Evolutionary conservation across 2,329 filamentous ascomycete genomes (phyloP), one percentile per base, ranked within the genome.

Genomic region (Phialophora tarda): DNA sequence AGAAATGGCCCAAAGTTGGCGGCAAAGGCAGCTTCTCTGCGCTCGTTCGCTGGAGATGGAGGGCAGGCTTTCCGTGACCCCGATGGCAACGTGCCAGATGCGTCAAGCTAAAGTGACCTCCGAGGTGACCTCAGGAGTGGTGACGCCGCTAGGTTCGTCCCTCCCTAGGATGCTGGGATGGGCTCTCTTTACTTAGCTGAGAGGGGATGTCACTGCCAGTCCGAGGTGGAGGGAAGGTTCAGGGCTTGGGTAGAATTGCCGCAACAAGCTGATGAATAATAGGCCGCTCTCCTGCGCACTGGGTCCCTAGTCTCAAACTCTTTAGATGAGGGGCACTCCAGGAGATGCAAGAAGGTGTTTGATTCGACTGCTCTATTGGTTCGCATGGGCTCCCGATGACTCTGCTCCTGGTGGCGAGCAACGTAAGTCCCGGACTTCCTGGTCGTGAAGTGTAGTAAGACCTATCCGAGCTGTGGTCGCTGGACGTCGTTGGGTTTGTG

Each of bases 131-230:
- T 58, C 41, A 24, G 61, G 60, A 57, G 54, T 62, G 65, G 63
- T 59, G 57, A 68, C 61, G 64, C 62, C 59, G 62, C 68, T 70
- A 70, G 68, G 68, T 70, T 68, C 68, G 68, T 67, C 53, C 68
- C 68, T 68, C 54, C 28, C 59, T 53, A 50, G 63, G 53, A 63
- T 66, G 32, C 59, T 48, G 44, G 21, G n/a, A 61, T 24, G 34
- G 51, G 34, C 17, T 44, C 47, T 28, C 44, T 60, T n/a, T 38
- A 44, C 38, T 44, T 44, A 7, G 47, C 26, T 41, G 58, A 50
- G 34, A n/a, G 34, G 28, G n/a, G 11, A 30, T 55, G 53, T 55
- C 55, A 58, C 30, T 44, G 58, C 30, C 32, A 38, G 44, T 54
- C 24, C 57, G 30, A 30, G 26, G 12, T 44, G 24, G 21, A 23